These are phyloP conservation scores for Graphiopsis chlorocephala DNA, from an alignment of 2,329 filamentous ascomycete species.

Conservation along the genomic window DNA sequence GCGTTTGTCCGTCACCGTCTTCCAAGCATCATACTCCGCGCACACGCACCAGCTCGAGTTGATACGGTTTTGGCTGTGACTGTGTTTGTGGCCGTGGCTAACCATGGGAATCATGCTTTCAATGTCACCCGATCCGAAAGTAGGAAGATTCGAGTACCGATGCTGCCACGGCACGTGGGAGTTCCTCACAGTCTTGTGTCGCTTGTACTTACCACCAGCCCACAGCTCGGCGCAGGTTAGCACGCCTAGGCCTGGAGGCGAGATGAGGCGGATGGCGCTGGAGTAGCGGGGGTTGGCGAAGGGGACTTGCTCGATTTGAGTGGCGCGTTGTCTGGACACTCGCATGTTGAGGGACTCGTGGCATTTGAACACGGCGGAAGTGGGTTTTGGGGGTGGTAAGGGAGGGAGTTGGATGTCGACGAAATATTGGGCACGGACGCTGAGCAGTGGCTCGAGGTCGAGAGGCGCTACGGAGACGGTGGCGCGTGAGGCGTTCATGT, in stretches of 20 bases:
- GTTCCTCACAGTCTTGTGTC: conserved; percentile 7
- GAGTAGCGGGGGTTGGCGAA: neutral
- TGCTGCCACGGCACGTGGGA: neutral
- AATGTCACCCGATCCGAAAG: neutral
- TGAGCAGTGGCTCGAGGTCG: conserved; percentile 3
- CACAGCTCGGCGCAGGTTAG: conserved; percentile 20
- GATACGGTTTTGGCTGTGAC: neutral
- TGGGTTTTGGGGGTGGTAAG: neutral
- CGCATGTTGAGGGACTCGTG: neutral
- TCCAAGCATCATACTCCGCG: conserved; percentile 9
- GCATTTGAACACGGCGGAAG: neutral
- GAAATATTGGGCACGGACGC: conserved; percentile 9
- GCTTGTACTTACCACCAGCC: conserved; percentile 21
- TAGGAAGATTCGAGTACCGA: neutral
- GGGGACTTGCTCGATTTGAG: neutral
- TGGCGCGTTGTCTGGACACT: neutral
- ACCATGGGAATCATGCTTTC: neutral
- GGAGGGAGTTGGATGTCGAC: neutral
- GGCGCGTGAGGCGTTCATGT: conserved; percentile 14
- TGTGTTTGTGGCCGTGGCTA: neutral
- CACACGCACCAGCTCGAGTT: neutral
- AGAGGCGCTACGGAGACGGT: neutral
- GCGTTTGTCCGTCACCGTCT: conserved; percentile 13
- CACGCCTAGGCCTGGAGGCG: conserved; percentile 18
- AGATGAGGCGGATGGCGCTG: conserved; percentile 15